Base-by-base conservation (phyloP, 768 basidiomycete species). In the Leucocoprinus leucothites region DNA sequence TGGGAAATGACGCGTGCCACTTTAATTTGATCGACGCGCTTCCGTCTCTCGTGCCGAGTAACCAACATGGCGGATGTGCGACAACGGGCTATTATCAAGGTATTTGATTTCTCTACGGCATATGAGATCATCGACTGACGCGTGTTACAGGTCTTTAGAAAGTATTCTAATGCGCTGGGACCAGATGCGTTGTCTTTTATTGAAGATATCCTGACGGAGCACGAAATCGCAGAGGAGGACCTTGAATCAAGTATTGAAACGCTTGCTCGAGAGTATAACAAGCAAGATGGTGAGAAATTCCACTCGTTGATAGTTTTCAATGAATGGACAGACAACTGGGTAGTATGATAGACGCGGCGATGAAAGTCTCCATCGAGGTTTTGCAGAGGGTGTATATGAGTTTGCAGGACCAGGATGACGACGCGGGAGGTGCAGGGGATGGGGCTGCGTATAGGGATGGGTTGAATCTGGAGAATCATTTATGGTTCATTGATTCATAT, bases 401-500 rank as follows among this genome's bases (percentile, higher is more conserved):
- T 1, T 76, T 93, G 55, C 87, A 91, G 65, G 82, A 83, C 51
- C 81, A 85, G 63, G 84, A 81, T 14, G 75, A 80, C 56, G 69
- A 73, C 25, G 68, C 75, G 7, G 70, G 69, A 35, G 16, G 9
- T 3, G 16, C 9, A 11, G 38, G 38, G 16, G 11, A 38, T n/a
- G 38, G 38, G 3, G 16, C 16, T 13, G 65, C 72, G 35, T 82
- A 84, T 60, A 81, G 81, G 38, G 87, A 89, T 42, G 67, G 80
- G 7, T 75, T 94, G 22, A 91, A 94, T 60, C 86, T 89, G 5
- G 87, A 92, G 28, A 85, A 79, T 40, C 90, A 97, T 66, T 71
- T 98, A 25, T 83, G 85, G 63, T 75, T 98, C 60, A 75, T 98
- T 26, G 85, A 96, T 67, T 87, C 96, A 9, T 96, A 94, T 63